Evolutionary conservation across 805 yeast genomes (phyloP).

Genomic region (Sugiyamaella chiloensis): DNA sequence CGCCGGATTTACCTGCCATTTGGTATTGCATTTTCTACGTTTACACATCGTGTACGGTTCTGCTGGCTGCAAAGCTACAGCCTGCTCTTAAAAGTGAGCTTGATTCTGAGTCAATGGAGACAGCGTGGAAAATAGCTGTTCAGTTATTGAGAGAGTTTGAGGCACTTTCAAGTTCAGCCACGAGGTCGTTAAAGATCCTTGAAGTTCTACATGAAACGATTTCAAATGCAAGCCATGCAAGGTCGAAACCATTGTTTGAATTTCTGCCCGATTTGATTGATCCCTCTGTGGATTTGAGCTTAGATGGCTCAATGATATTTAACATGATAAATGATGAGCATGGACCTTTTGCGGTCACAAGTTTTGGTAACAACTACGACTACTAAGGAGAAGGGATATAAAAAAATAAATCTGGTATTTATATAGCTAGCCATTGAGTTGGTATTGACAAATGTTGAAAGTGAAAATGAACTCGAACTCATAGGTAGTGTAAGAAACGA

Average conservation of each 20-base stretch:
- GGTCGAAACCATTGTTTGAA: conserved; percentile 13
- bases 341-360: conserved; percentile 7
- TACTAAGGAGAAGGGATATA: too few relatives aligned
- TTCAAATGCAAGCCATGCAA: neutral
- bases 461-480: too few relatives aligned
- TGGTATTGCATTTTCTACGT: conserved; percentile 29
- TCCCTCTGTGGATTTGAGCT: neutral
- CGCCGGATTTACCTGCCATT: conserved; percentile 22
- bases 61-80: conserved; percentile 28
- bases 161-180: conserved; percentile 9
- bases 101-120: conserved; percentile 14
- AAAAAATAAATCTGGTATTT: too few relatives aligned
- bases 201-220: conserved; percentile 16
- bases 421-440: too few relatives aligned
- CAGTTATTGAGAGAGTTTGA: conserved; percentile 12
- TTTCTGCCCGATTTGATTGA: conserved; percentile 11
- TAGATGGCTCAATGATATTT: conserved; percentile 6
- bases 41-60: conserved; percentile 27
- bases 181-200: conserved; percentile 14
- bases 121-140: conserved; percentile 16
- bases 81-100: conserved; percentile 21
- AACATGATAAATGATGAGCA: conserved; percentile 10
- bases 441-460: too few relatives aligned
- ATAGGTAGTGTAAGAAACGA: too few relatives aligned
- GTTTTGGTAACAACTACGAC: neutral